Percentiles rank a stretch among this genome's conserved stretches.
phyloP scores from a whole-genome alignment of 2,329 filamentous ascomycete genomes.

The Acarospora socialis region DNA sequence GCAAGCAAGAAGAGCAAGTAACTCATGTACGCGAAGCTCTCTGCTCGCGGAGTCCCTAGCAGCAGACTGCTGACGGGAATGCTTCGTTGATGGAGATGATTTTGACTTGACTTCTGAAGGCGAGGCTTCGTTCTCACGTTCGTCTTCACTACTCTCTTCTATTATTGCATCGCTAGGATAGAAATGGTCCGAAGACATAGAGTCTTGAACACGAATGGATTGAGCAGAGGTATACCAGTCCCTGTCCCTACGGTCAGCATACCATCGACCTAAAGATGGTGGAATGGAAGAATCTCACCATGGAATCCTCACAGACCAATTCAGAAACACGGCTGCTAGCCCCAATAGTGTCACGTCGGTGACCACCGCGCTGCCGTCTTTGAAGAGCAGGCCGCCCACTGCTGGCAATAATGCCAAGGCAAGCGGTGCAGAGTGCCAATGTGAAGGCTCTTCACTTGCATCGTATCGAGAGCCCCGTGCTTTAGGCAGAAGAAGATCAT shows the following conservation, averaged over 20 bases:
- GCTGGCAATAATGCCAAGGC: slow-evolving; percentile 75
- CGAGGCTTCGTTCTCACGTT: slow-evolving; percentile 9
- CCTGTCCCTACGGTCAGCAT: slow-evolving; percentile 27
- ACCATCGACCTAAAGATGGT: slow-evolving; percentile 6
- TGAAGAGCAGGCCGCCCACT: slow-evolving; percentile 69
- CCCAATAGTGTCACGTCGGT: slow-evolving; percentile 73
- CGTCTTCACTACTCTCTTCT: slow-evolving; percentile 21
- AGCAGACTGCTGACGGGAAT: slow-evolving; percentile 9
- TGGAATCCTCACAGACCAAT: slow-evolving; percentile 81
- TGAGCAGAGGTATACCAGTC: slow-evolving; percentile 63
- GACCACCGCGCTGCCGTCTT: slow-evolving; percentile 67
- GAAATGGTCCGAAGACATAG: slow-evolving; percentile 14
- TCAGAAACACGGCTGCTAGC: slow-evolving; percentile 71
- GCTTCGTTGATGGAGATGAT: slow-evolving; percentile 3
- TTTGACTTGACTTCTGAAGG: slow-evolving; percentile 6
- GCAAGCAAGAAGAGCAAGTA: slow-evolving; percentile 60
- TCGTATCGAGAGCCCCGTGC: slow-evolving; percentile 24
- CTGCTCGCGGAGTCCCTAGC: slow-evolving; percentile 30
- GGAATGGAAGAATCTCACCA: slow-evolving; percentile 44
- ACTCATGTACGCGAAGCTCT: slow-evolving; percentile 62
- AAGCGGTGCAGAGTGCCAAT: slow-evolving; percentile 69
- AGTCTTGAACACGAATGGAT: slow-evolving; percentile 42
- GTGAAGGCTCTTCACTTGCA: slow-evolving; percentile 41
- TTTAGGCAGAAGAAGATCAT: slow-evolving; percentile 51
- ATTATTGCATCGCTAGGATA: slow-evolving; percentile 17